These are phyloP conservation scores for Pseudogymnoascus sp. DNA, from an alignment of 2,329 filamentous ascomycete genomes.

Conservation along the genomic window DNA sequence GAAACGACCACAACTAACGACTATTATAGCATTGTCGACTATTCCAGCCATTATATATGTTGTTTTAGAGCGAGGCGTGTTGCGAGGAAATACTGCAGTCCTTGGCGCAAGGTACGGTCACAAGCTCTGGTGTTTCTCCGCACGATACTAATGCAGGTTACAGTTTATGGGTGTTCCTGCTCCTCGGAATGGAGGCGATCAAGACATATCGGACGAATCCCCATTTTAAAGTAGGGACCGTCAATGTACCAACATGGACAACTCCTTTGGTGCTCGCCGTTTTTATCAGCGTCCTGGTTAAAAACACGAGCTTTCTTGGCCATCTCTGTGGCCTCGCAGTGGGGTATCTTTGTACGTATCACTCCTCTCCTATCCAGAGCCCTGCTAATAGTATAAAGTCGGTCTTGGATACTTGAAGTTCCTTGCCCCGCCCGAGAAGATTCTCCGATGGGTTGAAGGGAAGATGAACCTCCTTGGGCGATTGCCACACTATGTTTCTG, in stretches of 20 bases:
- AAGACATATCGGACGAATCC: constrained; percentile 78
- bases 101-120: constrained; percentile 68
- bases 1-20: constrained; percentile 18
- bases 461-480: constrained; percentile 78
- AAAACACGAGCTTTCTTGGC: constrained; percentile 74
- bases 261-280: constrained; percentile 72
- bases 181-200: constrained; percentile 77
- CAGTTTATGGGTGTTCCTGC: constrained; percentile 87
- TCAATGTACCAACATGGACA: constrained; percentile 83
- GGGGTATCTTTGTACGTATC: constrained; percentile 71
- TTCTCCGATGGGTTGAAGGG: constrained; percentile 77
- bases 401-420: constrained; percentile 84
- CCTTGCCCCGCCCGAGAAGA: constrained; percentile 80
- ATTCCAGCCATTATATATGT: constrained; percentile 78
- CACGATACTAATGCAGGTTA: constrained; percentile 17
- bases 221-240: constrained; percentile 53
- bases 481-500: constrained; percentile 83
- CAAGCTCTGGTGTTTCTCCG: constrained; percentile 11
- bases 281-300: constrained; percentile 66
- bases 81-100: constrained; percentile 63
- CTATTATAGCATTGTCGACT: constrained; percentile 58
- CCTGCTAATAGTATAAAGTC: constrained; percentile 39
- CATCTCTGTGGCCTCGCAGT: constrained; percentile 77
- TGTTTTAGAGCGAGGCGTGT: constrained; percentile 62
- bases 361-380: not conserved